phyloP scores from a whole-genome alignment of 257 asterid species.

The Solanum paucissectum region DNA sequence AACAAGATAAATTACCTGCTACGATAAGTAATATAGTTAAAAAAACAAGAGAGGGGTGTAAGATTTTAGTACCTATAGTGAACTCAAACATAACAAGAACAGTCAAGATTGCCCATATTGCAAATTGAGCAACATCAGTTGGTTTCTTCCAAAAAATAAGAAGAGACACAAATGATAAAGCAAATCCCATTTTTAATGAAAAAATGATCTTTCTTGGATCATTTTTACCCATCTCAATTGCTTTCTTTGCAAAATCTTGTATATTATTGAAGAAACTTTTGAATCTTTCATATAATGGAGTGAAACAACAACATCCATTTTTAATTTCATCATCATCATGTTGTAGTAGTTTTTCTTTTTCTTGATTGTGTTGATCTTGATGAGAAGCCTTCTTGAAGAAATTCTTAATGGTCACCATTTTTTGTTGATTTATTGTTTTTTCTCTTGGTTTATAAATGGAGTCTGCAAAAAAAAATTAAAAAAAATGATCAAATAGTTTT shows the following conservation, averaged over 20 bases:
- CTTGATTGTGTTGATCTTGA: slow-evolving; percentile 5
- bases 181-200: slow-evolving; percentile 33
- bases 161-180: slow-evolving; percentile 29
- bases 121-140: slow-evolving; percentile 23
- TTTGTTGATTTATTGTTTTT: background rate
- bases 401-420: background rate
- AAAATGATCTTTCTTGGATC: slow-evolving; percentile 33
- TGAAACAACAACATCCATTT: background rate
- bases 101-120: slow-evolving; percentile 42
- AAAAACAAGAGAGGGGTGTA: background rate
- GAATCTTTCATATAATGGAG: background rate
- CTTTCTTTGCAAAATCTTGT: slow-evolving; percentile 13
- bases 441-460: background rate
- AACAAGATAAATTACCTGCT: background rate
- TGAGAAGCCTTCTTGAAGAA: slow-evolving; percentile 1
- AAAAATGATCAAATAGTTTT: background rate
- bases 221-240: slow-evolving; percentile 27
- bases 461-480: background rate
- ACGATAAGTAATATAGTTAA: background rate
- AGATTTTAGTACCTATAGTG: slow-evolving; percentile 20
- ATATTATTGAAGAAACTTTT: background rate
- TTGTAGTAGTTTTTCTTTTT: slow-evolving; percentile 18
- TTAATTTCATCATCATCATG: slow-evolving; percentile 3
- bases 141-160: slow-evolving; percentile 36
- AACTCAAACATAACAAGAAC: slow-evolving; percentile 45